phyloP scores from a whole-genome alignment of 73 alveolate species.

The Tetrahymena elliotti region DNA sequence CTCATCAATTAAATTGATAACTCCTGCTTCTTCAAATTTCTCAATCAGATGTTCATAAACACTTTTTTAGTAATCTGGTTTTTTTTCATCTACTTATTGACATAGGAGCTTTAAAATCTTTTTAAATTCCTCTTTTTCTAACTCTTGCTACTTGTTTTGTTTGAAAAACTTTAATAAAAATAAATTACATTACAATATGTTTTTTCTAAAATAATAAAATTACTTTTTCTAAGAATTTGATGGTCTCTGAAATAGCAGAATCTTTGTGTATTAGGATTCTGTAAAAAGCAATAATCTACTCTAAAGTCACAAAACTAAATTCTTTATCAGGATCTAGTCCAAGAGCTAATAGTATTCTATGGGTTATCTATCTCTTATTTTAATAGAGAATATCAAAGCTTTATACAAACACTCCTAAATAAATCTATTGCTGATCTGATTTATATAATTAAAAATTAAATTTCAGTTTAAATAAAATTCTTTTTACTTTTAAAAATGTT shows the following conservation, averaged over 20 bases:
- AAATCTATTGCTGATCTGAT: background rate
- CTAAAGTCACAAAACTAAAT: background rate
- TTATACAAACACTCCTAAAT: background rate
- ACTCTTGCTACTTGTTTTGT: background rate
- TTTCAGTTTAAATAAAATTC: background rate
- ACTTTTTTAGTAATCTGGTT: background rate
- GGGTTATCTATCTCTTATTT: background rate
- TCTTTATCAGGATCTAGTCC: background rate
- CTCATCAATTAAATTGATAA: background rate
- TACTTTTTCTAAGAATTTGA: background rate
- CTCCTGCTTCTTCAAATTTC: background rate
- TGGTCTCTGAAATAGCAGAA: background rate
- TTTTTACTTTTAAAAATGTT: background rate
- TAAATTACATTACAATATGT: background rate
- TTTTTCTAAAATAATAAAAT: background rate
- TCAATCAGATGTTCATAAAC: background rate
- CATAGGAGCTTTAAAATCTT: background rate
- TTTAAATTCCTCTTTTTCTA: background rate
- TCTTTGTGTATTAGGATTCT: background rate
- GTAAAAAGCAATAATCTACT: background rate
- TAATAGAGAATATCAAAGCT: background rate
- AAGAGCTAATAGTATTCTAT: background rate
- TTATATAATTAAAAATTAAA: background rate
- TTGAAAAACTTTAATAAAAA: background rate
- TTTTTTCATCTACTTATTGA: background rate